Conservation (phyloP, 345 rosid genomes). For the Populus nigra region DNA sequence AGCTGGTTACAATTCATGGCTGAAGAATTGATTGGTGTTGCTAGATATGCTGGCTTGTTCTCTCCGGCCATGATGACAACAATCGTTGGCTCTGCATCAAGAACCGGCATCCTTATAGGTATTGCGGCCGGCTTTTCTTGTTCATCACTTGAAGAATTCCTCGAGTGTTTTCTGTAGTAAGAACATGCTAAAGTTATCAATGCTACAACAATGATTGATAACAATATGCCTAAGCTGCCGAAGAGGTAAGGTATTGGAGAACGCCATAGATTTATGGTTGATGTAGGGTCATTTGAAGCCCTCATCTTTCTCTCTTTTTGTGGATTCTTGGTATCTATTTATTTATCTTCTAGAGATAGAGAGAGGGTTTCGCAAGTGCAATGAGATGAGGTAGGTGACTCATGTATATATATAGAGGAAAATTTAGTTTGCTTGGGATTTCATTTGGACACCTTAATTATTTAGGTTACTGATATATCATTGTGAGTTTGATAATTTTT, state of each 20-base stretch:
- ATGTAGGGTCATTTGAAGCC: background rate
- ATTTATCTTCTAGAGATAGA: background rate
- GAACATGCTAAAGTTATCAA: slow-evolving; percentile 37
- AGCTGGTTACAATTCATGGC: background rate
- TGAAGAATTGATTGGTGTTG: slow-evolving; percentile 32
- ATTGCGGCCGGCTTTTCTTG: background rate
- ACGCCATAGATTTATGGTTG: slow-evolving; percentile 34
- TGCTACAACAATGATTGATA: slow-evolving; percentile 38
- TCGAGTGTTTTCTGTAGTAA: slow-evolving; percentile 6
- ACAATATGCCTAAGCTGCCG: slow-evolving; percentile 37
- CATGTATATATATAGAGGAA: background rate
- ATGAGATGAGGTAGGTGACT: background rate
- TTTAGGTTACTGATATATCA: background rate
- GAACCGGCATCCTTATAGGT: background rate
- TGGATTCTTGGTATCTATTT: background rate
- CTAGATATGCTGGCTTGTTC: slow-evolving; percentile 47
- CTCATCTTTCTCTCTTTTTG: background rate
- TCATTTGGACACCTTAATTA: no score
- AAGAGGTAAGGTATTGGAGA: slow-evolving; percentile 51
- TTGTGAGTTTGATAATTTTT: no score
- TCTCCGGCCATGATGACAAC: slow-evolving; percentile 62
- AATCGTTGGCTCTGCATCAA: slow-evolving; percentile 37
- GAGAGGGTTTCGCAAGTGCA: background rate
- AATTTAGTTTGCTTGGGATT: no score
- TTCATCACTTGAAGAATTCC: background rate